phyloP scores from a whole-genome alignment of 2,329 filamentous ascomycete species.

The Cryoendolithus antarcticus region DNA sequence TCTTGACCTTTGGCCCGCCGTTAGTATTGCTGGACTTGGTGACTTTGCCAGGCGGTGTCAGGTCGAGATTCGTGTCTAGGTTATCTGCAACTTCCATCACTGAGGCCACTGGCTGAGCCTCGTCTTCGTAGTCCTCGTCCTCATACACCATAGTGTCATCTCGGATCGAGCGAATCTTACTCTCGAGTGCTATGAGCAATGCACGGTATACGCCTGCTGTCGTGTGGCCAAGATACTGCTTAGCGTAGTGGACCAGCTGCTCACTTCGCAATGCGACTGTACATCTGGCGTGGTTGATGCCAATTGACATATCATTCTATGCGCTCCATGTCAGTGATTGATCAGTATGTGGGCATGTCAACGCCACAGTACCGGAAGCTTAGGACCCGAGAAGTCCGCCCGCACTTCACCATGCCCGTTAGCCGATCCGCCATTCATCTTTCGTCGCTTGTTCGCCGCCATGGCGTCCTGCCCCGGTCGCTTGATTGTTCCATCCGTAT shows the following conservation, averaged over 20 bases:
- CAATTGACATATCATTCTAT: slow-evolving; percentile 60
- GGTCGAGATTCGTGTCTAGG: slow-evolving; percentile 29
- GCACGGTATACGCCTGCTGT: slow-evolving; percentile 69
- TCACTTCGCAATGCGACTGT: slow-evolving; percentile 70
- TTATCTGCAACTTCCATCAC: slow-evolving; percentile 30
- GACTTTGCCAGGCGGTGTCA: slow-evolving; percentile 18
- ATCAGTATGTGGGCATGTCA: no score
- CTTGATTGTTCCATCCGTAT: slow-evolving; percentile 14
- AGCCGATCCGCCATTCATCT: slow-evolving; percentile 19
- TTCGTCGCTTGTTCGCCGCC: slow-evolving; percentile 19
- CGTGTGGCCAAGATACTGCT: slow-evolving; percentile 56
- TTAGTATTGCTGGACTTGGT: slow-evolving; percentile 13
- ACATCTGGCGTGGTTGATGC: slow-evolving; percentile 76
- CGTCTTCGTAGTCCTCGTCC: slow-evolving; percentile 32
- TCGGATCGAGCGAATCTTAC: slow-evolving; percentile 55
- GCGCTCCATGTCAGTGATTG: no score
- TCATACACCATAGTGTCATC: slow-evolving; percentile 33
- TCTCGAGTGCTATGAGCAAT: slow-evolving; percentile 58
- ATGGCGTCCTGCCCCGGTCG: slow-evolving; percentile 9
- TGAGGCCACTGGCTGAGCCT: slow-evolving; percentile 24
- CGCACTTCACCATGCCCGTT: slow-evolving; percentile 17
- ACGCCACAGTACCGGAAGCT: slow-evolving; percentile 24
- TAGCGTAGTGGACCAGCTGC: slow-evolving; percentile 59
- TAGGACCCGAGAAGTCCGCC: slow-evolving; percentile 15
- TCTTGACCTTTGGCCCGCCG: slow-evolving; percentile 15